phyloP scores from a whole-genome alignment of 2,329 filamentous ascomycete species.

The Aspergillus caelatus region DNA sequence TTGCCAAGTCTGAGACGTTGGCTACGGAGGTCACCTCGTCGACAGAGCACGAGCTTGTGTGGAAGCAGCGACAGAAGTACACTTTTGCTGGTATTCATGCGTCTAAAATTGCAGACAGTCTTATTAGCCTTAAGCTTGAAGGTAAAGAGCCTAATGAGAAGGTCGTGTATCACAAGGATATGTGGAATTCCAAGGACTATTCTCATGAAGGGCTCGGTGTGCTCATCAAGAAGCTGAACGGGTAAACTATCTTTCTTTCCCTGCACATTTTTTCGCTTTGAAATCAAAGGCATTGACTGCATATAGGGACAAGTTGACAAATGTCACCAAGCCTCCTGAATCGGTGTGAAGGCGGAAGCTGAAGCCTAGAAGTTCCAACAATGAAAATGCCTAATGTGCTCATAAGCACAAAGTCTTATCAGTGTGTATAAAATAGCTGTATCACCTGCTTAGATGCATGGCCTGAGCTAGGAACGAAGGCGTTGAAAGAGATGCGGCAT shows the following conservation, averaged over 20 bases:
- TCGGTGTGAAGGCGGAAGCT: not conserved
- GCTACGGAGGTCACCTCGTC: conserved; percentile 10
- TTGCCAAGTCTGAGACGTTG: conserved; percentile 13
- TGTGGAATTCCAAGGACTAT: conserved; percentile 16
- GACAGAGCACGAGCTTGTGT: conserved; percentile 9
- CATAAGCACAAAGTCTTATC: too few species aligned
- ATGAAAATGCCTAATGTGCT: too few species aligned
- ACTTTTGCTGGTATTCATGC: conserved; percentile 8
- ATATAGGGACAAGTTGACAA: conserved; percentile 14
- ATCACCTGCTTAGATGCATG: too few species aligned
- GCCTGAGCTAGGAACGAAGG: too few species aligned
- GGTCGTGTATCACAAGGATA: conserved; percentile 20
- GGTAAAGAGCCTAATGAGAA: conserved; percentile 1
- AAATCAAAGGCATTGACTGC: not conserved
- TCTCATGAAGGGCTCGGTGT: conserved; percentile 13
- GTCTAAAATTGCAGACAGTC: conserved; percentile 11
- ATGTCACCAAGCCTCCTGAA: conserved; percentile 14
- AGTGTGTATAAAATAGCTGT: too few species aligned
- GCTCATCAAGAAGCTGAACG: conserved; percentile 16
- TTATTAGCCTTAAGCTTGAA: conserved; percentile 13
- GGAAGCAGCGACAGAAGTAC: conserved; percentile 17
- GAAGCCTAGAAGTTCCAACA: too few species aligned
- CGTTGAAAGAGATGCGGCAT: too few species aligned
- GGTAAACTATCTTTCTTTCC: not conserved
- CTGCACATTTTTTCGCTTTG: not conserved